A percentile compares a stretch with the other conserved stretches of the same genome.
Conservation (phyloP, 2,329 filamentous ascomycete species). For the Apiospora pterosperma region DNA sequence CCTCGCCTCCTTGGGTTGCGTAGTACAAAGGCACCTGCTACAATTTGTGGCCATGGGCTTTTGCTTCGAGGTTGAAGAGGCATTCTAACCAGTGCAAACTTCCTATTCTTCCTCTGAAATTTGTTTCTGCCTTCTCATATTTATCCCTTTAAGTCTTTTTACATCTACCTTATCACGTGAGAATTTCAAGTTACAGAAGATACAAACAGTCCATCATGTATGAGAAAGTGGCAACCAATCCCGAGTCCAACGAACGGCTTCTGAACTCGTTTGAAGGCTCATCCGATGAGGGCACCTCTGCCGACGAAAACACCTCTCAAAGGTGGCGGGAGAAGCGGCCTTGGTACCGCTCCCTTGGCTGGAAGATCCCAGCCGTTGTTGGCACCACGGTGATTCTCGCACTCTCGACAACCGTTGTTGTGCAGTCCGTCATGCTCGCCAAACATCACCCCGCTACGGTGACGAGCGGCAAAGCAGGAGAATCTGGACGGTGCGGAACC, state of each 20-base stretch:
- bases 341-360: neutral
- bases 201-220: too few species aligned
- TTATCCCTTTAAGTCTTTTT: too few species aligned
- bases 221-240: neutral
- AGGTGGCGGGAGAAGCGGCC: neutral
- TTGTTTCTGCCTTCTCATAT: too few species aligned
- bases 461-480: neutral
- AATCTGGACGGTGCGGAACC: neutral
- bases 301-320: too few species aligned
- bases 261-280: neutral
- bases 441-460: neutral
- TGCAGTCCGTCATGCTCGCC: neutral
- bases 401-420: neutral
- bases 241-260: neutral
- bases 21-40: too few species aligned
- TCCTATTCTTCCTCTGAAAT: too few species aligned
- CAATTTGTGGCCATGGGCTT: too few species aligned
- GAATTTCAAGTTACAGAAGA: too few species aligned
- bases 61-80: too few species aligned
- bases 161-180: too few species aligned
- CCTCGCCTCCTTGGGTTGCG: too few species aligned
- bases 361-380: neutral
- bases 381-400: neutral
- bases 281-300: neutral
- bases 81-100: too few species aligned